phyloP scores from a whole-genome alignment of 2,329 filamentous ascomycete species.

The Talaromyces funiculosus region DNA sequence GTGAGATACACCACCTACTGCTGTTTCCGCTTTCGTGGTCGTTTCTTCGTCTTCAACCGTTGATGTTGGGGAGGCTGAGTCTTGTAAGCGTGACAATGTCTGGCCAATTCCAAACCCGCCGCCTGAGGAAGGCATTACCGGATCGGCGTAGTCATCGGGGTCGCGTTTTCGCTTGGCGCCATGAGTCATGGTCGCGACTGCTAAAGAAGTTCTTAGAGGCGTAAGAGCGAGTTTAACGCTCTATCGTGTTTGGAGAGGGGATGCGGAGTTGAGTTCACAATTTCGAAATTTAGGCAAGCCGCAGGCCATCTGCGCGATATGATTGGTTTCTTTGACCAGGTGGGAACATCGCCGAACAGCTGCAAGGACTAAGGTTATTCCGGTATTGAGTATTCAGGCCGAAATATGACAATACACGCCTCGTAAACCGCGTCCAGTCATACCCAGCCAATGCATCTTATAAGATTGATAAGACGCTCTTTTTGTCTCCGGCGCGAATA shows the following conservation, averaged over 20 bases:
- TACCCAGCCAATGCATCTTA: slow-evolving; percentile 7
- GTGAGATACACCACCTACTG: neutral
- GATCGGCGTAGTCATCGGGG: slow-evolving; percentile 22
- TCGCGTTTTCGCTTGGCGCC: slow-evolving; percentile 31
- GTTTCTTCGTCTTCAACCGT: slow-evolving; percentile 8
- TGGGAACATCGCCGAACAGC: neutral
- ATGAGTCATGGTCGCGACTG: neutral
- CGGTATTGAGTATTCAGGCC: neutral
- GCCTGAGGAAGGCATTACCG: slow-evolving; percentile 15
- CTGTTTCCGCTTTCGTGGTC: neutral
- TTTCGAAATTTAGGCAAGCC: neutral
- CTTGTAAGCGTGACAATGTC: slow-evolving; percentile 28
- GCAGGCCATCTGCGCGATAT: neutral
- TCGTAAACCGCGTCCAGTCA: neutral
- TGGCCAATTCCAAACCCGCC: slow-evolving; percentile 27
- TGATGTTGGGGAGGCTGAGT: slow-evolving; percentile 14
- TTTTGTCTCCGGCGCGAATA: neutral
- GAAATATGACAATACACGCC: neutral
- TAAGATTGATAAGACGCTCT: slow-evolving; percentile 11
- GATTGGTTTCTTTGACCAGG: neutral
- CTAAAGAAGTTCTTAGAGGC: neutral
- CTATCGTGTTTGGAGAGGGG: neutral
- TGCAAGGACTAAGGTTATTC: neutral
- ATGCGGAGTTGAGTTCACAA: neutral
- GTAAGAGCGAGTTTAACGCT: neutral